phyloP scores from a whole-genome alignment of 164 flowering plant species.

The Magnolia sinica region DNA sequence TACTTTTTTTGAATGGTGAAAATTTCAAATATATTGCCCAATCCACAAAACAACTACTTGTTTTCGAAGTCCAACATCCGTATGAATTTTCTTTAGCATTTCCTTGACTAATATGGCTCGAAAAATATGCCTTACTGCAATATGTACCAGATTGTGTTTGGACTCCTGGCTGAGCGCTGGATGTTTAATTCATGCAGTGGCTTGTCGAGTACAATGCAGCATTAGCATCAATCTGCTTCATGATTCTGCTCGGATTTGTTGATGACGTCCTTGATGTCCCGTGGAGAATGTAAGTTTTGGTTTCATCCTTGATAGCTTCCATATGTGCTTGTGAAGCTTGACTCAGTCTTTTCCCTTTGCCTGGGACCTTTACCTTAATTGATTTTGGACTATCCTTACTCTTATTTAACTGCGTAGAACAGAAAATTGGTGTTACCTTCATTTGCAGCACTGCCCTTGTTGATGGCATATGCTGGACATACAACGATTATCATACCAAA shows the following conservation, averaged over 20 bases:
- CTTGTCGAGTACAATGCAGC: slow-evolving; percentile 97
- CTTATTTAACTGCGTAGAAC: slow-evolving; percentile 32
- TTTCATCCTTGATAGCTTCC: slow-evolving; percentile 4
- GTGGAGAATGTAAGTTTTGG: slow-evolving; percentile 87
- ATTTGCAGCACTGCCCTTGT: slow-evolving; percentile 80
- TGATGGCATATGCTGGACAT: slow-evolving; percentile 99
- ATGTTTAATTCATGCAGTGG: slow-evolving; percentile 58
- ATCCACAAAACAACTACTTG: neutral
- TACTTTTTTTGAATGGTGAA: too few species aligned
- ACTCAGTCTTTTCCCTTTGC: neutral
- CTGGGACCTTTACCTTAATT: neutral
- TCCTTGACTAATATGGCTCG: neutral
- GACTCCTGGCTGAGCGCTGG: neutral
- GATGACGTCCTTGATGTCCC: slow-evolving; percentile 97
- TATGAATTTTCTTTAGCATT: neutral
- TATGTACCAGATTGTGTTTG: neutral
- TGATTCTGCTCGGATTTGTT: slow-evolving; percentile 92
- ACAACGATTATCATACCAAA: slow-evolving; percentile 89
- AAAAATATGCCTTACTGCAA: neutral
- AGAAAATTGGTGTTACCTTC: slow-evolving; percentile 86
- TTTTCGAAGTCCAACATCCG: neutral
- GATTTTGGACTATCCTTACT: slow-evolving; percentile 8
- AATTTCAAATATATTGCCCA: too few species aligned
- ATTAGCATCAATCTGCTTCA: slow-evolving; percentile 82
- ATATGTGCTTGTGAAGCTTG: slow-evolving; percentile 1